Conservation (phyloP, 1,139 yeast species). For the Pichia cactophila region DNA sequence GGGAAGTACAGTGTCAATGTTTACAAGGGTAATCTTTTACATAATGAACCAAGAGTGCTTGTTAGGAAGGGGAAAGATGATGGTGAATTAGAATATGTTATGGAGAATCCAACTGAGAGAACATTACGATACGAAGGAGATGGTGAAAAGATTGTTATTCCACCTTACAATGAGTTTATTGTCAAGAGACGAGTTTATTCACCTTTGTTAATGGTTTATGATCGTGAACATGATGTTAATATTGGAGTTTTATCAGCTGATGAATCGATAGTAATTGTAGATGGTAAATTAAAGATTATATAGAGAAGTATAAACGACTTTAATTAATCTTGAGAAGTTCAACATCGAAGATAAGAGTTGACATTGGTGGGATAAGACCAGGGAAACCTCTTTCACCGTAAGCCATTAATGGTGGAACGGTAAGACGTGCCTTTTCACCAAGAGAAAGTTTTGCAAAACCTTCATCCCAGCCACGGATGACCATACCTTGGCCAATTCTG, state of each 20-base stretch:
- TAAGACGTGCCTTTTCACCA: conserved; percentile 86
- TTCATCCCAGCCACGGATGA: conserved; percentile 93
- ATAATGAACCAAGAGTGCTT: conserved; percentile 63
- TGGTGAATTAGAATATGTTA: conserved; percentile 36
- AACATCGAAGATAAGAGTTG: conserved; percentile 87
- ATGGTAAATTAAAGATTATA: too few relatives aligned
- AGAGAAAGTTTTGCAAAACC: conserved; percentile 85
- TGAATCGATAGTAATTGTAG: background rate
- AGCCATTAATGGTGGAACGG: conserved; percentile 89
- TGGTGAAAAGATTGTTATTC: conserved; percentile 17
- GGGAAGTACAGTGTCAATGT: conserved; percentile 18
- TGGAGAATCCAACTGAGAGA: conserved; percentile 72
- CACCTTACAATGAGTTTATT: background rate
- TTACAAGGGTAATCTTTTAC: conserved; percentile 50
- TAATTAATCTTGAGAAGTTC: conserved; percentile 78
- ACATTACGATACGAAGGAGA: conserved; percentile 56
- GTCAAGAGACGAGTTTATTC: background rate
- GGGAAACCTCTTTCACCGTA: conserved; percentile 95
- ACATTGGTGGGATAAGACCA: conserved; percentile 92
- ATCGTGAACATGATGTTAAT: background rate
- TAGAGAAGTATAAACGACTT: background rate
- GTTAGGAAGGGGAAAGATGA: conserved; percentile 26
- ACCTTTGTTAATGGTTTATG: background rate
- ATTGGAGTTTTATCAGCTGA: background rate
- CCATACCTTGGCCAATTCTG: conserved; percentile 91